Percentiles rank a stretch among this genome's conserved stretches.
Conservation (phyloP, 805 yeast genomes). For the Candida qinlingensis region DNA sequence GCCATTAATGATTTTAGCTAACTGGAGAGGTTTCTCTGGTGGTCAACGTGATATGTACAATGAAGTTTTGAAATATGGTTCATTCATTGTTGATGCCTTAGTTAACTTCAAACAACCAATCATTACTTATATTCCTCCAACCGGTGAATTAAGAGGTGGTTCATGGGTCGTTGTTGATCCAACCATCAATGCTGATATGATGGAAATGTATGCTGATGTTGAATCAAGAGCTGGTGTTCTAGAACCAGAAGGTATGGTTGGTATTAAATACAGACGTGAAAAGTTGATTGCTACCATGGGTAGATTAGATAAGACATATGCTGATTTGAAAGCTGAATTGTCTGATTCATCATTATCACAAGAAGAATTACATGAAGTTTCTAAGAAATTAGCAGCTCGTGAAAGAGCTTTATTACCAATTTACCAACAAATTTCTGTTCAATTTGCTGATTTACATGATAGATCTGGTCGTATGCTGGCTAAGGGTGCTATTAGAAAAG, state of each 20-base stretch:
- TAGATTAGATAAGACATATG: conserved; percentile 77
- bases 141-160: conserved; percentile 99
- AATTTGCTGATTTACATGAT: conserved; percentile 97
- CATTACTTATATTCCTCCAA: conserved; percentile 95
- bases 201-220: conserved; percentile 98
- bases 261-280: conserved; percentile 94
- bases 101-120: conserved; percentile 96
- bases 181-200: conserved; percentile 91
- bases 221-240: conserved; percentile 96
- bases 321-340: conserved; percentile 57
- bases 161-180: conserved; percentile 99
- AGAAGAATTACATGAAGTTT: conserved; percentile 61
- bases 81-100: conserved; percentile 94
- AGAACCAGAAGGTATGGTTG: conserved; percentile 99
- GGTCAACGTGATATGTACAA: conserved; percentile 99
- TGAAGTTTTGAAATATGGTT: conserved; percentile 95
- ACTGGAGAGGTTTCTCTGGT: conserved; percentile 99
- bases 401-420: conserved; percentile 79
- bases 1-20: conserved; percentile 95
- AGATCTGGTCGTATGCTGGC: conserved; percentile 97
- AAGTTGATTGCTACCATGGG: conserved; percentile 87
- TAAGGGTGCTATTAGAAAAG: conserved; percentile 84
- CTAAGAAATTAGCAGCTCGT: conserved; percentile 67
- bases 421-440: conserved; percentile 87
- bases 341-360: conserved; percentile 46